These are phyloP conservation scores for Jatropha curcas DNA, from an alignment of 345 rosid genomes.

Conservation along the genomic window DNA sequence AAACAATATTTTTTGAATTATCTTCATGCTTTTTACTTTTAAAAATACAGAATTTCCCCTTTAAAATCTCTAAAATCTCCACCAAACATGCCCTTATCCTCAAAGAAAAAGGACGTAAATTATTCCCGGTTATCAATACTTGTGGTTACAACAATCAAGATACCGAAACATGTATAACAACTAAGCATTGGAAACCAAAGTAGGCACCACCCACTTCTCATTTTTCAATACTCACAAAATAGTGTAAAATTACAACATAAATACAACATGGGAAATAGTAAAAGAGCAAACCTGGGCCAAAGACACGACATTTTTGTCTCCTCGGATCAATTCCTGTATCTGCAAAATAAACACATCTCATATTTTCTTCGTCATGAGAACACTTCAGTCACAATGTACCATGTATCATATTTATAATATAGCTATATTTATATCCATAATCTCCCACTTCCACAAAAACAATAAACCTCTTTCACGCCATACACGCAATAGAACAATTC, in stretches of 20 bases:
- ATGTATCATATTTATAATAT: not conserved
- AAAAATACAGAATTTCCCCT: not conserved
- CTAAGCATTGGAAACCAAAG: slow-evolving; percentile 25
- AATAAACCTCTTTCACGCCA: not conserved
- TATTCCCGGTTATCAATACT: slow-evolving; percentile 28
- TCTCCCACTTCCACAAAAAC: not conserved
- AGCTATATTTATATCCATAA: not conserved
- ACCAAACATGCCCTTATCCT: slow-evolving; percentile 1
- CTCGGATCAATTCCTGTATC: slow-evolving; percentile 79
- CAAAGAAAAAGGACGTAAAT: not conserved
- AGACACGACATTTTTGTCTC: slow-evolving; percentile 63
- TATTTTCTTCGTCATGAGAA: slow-evolving; percentile 15
- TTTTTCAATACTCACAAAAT: slow-evolving; percentile 1
- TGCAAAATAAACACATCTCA: slow-evolving; percentile 37
- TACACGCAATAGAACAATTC: not conserved
- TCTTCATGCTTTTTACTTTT: not conserved
- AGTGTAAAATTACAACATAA: slow-evolving; percentile 1
- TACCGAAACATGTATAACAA: not conserved
- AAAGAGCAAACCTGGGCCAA: slow-evolving; percentile 77
- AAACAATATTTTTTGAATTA: not conserved
- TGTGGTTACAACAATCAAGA: slow-evolving; percentile 3
- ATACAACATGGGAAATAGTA: slow-evolving; percentile 14
- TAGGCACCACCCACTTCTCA: slow-evolving; percentile 14
- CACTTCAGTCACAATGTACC: slow-evolving; percentile 6
- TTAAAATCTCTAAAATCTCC: slow-evolving; percentile 16